phyloP scores from a whole-genome alignment of 208 protist species.

The Endotrypanum monterogeii region DNA sequence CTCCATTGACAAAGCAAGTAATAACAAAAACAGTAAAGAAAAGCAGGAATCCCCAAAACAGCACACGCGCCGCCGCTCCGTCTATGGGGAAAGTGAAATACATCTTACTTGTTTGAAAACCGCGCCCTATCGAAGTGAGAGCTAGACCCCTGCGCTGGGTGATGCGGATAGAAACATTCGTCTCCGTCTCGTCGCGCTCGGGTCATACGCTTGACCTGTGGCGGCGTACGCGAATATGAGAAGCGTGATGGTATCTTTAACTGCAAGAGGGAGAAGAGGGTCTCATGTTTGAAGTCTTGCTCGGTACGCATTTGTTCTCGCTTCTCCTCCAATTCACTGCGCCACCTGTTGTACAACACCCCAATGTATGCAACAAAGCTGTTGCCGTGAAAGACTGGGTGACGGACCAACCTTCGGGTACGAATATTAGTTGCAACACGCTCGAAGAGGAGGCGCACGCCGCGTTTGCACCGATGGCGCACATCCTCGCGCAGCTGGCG shows the following conservation, averaged over 20 bases:
- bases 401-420: slow-evolving; percentile 37
- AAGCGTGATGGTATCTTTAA: background rate
- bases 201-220: background rate
- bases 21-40: background rate
- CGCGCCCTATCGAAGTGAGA: slow-evolving; percentile 37
- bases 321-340: slow-evolving; percentile 28
- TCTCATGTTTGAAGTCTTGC: slow-evolving; percentile 1
- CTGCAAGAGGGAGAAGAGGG: slow-evolving; percentile 31
- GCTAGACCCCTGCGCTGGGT: slow-evolving; percentile 11
- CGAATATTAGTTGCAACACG: slow-evolving; percentile 61
- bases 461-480: slow-evolving; percentile 21
- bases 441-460: slow-evolving; percentile 40
- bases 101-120: slow-evolving; percentile 20
- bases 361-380: slow-evolving; percentile 55
- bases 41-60: background rate
- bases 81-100: background rate
- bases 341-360: slow-evolving; percentile 60
- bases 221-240: background rate
- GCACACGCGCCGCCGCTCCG: background rate
- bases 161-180: background rate
- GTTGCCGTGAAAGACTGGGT: slow-evolving; percentile 38
- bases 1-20: no score
- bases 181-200: background rate
- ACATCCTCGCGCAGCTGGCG: slow-evolving; percentile 47
- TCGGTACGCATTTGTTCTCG: slow-evolving; percentile 7